phyloP scores from a whole-genome alignment of 495 filamentous ascomycete genomes.

The Rostrohypoxylon terebratum region DNA sequence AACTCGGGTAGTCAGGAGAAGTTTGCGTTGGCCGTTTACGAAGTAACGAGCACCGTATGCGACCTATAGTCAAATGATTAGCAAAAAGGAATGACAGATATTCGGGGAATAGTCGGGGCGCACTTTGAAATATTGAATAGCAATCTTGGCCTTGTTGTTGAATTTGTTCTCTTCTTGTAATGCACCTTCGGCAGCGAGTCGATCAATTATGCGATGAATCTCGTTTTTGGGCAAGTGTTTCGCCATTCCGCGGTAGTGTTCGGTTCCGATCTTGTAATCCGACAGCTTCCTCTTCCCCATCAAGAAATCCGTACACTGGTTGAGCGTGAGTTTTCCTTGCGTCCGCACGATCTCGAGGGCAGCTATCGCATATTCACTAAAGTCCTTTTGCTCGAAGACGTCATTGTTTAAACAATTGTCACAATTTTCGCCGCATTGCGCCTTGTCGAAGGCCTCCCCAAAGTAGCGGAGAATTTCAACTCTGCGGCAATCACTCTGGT shows the following conservation, averaged over 20 bases:
- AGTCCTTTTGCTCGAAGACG: slow-evolving; percentile 76
- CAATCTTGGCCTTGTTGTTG: slow-evolving; percentile 49
- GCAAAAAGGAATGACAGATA: slow-evolving; percentile 66
- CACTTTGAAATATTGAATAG: slow-evolving; percentile 56
- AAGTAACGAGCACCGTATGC: slow-evolving; percentile 47
- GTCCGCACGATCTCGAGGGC: slow-evolving; percentile 74
- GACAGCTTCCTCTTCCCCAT: slow-evolving; percentile 58
- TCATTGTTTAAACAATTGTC: slow-evolving; percentile 82
- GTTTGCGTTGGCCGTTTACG: slow-evolving; percentile 45
- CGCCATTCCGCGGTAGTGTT: slow-evolving; percentile 58
- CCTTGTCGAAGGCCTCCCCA: slow-evolving; percentile 78
- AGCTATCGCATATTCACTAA: slow-evolving; percentile 75
- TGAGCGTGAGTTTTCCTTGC: slow-evolving; percentile 62
- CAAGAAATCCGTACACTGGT: slow-evolving; percentile 64
- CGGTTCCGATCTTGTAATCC: slow-evolving; percentile 45
- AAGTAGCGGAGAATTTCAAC: slow-evolving; percentile 93
- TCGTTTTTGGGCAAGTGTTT: slow-evolving; percentile 61
- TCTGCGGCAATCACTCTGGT: slow-evolving; percentile 83
- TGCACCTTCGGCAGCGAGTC: slow-evolving; percentile 54
- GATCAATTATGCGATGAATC: slow-evolving; percentile 61
- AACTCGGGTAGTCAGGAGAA: slow-evolving; percentile 51
- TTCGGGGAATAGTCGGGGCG: slow-evolving; percentile 49
- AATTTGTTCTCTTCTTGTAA: slow-evolving; percentile 62
- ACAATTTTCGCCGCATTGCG: slow-evolving; percentile 78
- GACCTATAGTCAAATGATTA: slow-evolving; percentile 56